phyloP scores from a whole-genome alignment of 441 rosid species.

The Dalechampia spathulata region DNA sequence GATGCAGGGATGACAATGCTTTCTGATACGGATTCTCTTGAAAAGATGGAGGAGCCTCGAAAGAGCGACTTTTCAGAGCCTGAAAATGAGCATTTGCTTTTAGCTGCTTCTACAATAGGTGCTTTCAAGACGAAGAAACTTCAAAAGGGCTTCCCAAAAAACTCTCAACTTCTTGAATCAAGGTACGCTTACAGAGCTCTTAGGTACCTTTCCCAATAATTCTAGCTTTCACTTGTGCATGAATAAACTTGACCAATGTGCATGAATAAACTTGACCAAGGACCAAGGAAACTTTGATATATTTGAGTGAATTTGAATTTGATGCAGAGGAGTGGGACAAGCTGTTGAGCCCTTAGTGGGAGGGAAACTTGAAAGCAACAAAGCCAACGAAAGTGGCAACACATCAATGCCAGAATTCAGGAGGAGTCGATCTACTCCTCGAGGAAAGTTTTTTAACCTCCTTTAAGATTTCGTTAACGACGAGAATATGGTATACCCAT shows the following conservation, averaged over 20 bases:
- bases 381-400: constrained; percentile 42
- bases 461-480: constrained; percentile 31
- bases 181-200: constrained; percentile 47
- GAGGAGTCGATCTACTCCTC: constrained; percentile 77
- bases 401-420: constrained; percentile 54
- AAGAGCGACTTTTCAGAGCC: constrained; percentile 70
- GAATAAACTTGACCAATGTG: no score
- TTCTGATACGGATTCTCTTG: constrained; percentile 36
- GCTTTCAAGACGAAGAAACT: constrained; percentile 41
- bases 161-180: constrained; percentile 47
- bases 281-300: no score
- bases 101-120: constrained; percentile 32
- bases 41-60: constrained; percentile 34
- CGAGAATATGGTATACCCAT: constrained; percentile 8
- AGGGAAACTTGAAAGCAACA: constrained; percentile 41
- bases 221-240: no score
- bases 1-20: constrained; percentile 40
- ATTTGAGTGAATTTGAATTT: constrained; percentile 3
- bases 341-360: constrained; percentile 30
- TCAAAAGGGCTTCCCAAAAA: constrained; percentile 42
- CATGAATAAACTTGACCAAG: no score
- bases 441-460: constrained; percentile 54
- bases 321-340: constrained; percentile 42
- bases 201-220: no score
- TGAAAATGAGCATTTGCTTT: constrained; percentile 47